These are phyloP conservation scores for Phaeosphaeria sp. DNA, from an alignment of 2,329 filamentous ascomycete genomes.

Conservation along the genomic window DNA sequence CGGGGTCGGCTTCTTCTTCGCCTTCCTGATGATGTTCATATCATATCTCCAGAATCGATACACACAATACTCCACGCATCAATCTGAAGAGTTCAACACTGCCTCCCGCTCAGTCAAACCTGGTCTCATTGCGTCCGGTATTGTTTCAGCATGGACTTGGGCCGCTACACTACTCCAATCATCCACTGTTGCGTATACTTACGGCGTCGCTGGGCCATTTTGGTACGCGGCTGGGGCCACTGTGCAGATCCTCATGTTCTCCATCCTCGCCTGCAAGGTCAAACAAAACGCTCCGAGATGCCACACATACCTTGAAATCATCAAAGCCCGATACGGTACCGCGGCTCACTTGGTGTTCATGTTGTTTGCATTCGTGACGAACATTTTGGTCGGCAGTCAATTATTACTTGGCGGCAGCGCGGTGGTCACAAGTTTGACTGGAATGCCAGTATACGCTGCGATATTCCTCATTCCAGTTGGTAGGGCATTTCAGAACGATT, in stretches of 20 bases:
- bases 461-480: slow-evolving; percentile 53
- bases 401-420: slow-evolving; percentile 53
- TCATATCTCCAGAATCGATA: slow-evolving; percentile 48
- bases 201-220: slow-evolving; percentile 41
- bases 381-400: slow-evolving; percentile 53
- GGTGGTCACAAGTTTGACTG: slow-evolving; percentile 52
- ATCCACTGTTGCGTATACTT: slow-evolving; percentile 37
- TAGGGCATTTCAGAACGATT: slow-evolving; percentile 8
- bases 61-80: slow-evolving; percentile 49
- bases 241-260: slow-evolving; percentile 54
- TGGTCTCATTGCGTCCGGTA: slow-evolving; percentile 55
- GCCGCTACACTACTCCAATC: slow-evolving; percentile 50
- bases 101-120: slow-evolving; percentile 54
- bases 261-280: slow-evolving; percentile 53
- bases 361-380: slow-evolving; percentile 51
- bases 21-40: slow-evolving; percentile 44
- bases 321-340: slow-evolving; percentile 50
- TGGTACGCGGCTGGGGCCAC: slow-evolving; percentile 55
- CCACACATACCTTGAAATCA: slow-evolving; percentile 53
- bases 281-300: slow-evolving; percentile 51
- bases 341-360: slow-evolving; percentile 51
- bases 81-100: slow-evolving; percentile 58
- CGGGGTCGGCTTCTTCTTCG: slow-evolving; percentile 55
- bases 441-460: slow-evolving; percentile 54
- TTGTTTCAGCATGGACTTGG: slow-evolving; percentile 60